Base-by-base conservation (phyloP, 164 flowering plant genomes). In the Magnolia officinalis region DNA sequence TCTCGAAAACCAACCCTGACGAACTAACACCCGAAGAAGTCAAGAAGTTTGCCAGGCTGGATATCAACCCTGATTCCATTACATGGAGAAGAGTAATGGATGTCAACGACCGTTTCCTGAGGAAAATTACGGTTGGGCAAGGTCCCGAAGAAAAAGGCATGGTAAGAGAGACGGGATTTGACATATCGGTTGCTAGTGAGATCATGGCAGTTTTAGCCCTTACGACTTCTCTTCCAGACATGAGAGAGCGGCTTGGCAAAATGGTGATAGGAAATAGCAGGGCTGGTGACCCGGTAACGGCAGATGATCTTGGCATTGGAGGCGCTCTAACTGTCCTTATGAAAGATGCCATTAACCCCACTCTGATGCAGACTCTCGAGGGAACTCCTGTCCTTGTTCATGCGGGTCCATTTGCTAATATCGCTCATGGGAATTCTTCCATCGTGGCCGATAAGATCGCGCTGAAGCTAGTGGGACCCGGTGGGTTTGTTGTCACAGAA, bases 201-300 rank as follows among this genome's bases (percentile, higher is more conserved):
- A 96, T 96, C 74, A 96, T 96, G 99, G 99, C 99, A 55, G 99
- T 96, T 68, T 85, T 96, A 78, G 98, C 98, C 59, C 98, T 96
- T 24, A 94, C 98, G 61, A 96, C 97, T 63, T 91, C 98, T 76
- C 84, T 94, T 7, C 81, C 89, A 63, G 99, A 96, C 82, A 94
- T 96, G 98, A 90, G 98, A 70, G 98, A 94, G 84, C 85, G 99
- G 78, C 96, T 96, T 58, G 98, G 98, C 50, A 91, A 87, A 72
- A 96, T 96, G 98, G 99, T 96, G 58, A 79, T 94, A 70, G 99
- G 98, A 31, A 94, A 96, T 73, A 96, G 98, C 87, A 90, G 78
- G 84, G 88, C 92, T 72, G 98, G 98, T 37, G 98, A 96, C 31
- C 97, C 99, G 11, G 70, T 96, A 81, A 94, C 98, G 6, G 98